Conservation (phyloP, 345 rosid genomes). For the Heritiera fomes region DNA sequence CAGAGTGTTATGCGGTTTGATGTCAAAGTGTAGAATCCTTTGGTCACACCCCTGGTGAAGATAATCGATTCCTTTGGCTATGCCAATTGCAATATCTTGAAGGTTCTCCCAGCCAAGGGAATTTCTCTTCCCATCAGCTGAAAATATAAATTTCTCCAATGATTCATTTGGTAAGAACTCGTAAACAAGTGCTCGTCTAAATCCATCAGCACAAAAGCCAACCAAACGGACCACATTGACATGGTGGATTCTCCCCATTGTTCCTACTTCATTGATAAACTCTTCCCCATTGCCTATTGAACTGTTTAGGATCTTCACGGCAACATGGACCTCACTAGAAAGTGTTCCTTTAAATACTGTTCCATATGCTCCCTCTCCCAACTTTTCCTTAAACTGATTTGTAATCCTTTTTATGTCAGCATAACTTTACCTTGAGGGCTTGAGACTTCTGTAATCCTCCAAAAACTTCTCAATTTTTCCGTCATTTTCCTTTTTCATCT, state of each 20-base stretch:
- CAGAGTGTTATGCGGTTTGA: constrained; percentile 16
- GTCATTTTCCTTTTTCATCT: constrained; percentile 10
- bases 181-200: constrained; percentile 20
- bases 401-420: constrained; percentile 16
- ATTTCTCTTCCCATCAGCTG: background rate
- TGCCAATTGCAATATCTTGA: constrained; percentile 18
- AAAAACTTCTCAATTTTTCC: constrained; percentile 24
- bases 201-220: constrained; percentile 27
- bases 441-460: constrained; percentile 23
- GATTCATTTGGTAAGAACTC: constrained; percentile 28
- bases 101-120: constrained; percentile 26
- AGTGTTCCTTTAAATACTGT: constrained; percentile 32
- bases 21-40: constrained; percentile 28
- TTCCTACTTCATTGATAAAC: constrained; percentile 32
- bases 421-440: constrained; percentile 25
- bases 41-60: constrained; percentile 28
- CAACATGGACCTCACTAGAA: constrained; percentile 25
- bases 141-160: constrained; percentile 22
- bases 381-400: constrained; percentile 16
- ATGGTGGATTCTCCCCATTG: constrained; percentile 30
- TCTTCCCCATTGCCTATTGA: constrained; percentile 23
- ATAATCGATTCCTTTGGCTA: constrained; percentile 28
- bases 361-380: constrained; percentile 37
- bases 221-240: constrained; percentile 24
- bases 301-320: constrained; percentile 31